Evolutionary conservation across 1,139 yeast species (phyloP), one percentile per base, ranked within the genome.

Genomic region (Yamadazyma aaseri): DNA sequence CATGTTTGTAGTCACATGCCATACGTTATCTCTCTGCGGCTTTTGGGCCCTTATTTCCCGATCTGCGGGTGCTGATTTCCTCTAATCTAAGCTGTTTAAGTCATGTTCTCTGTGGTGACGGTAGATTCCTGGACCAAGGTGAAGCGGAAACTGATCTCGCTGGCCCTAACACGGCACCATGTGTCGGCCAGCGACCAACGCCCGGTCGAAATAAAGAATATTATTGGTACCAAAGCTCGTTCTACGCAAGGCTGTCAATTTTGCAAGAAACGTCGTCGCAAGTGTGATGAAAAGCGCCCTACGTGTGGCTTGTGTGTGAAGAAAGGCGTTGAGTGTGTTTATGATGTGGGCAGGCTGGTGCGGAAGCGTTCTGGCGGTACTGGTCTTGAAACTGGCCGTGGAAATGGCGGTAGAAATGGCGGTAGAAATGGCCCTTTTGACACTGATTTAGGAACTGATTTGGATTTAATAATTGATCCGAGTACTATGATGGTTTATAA

Each of bases 331-430:
- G 44, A 49, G 21, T 59, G 65, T 40, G 44, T 34, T 6, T 50
- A 44, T 20, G 20, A 17, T 43, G n/a, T 49, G 48, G 66, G 68
- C 4, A 63, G 69, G 36, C 36, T 45, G 16, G 54, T 55, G 21
- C 62, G 69, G 39, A 58, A 58, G 38, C 44, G 47, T 13, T 44
- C 51, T 33, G 52, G 63, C 33, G 48, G 53, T 27, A 71, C 69
- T 49, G 71, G 76, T 50, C 75, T 71, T 42, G 75, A 70, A 18
- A 18, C 9, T 18, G 20, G 20, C 20, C 6, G 6, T 18, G 20
- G 20, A 18, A 18, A 7, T 9, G 8, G 6, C 9, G 20, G 20
- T 18, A 9, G 20, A 18, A 7, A 9, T 18, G 6, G 8, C 9
- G 20, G 20, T 18, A 7, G 20, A 18, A 18, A 9, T n/a, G n/a